Evolutionary conservation across 1,139 yeast species (phyloP).

Genomic region (Candida pseudocylindracea): DNA sequence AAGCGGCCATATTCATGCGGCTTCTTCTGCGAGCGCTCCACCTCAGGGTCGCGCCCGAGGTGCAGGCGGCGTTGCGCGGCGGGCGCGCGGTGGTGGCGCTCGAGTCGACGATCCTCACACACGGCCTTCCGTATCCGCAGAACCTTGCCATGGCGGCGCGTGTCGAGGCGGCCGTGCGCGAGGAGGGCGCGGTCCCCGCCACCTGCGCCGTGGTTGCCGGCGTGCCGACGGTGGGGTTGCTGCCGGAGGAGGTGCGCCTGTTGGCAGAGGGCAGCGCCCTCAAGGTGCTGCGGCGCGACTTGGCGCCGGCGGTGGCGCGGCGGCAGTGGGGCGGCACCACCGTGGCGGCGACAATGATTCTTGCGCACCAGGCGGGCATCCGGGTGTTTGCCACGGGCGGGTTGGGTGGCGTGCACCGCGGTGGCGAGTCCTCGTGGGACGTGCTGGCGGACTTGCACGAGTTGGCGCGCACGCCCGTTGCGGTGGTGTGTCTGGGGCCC

Average conservation of each 20-base stretch:
- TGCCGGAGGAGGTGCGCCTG: constrained; percentile 17
- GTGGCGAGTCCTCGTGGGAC: constrained; percentile 57
- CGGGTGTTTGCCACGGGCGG: constrained; percentile 88
- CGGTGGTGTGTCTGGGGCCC: constrained; percentile 86
- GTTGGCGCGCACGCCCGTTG: constrained; percentile 59
- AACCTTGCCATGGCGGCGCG: constrained; percentile 49
- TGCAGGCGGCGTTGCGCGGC: constrained; percentile 34
- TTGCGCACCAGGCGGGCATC: constrained; percentile 57
- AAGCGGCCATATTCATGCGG: not conserved
- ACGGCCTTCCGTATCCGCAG: constrained; percentile 70
- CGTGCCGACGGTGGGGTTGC: constrained; percentile 45
- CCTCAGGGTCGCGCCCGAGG: constrained; percentile 23
- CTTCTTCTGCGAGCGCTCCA: constrained; percentile 1
- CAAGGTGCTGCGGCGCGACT: constrained; percentile 67
- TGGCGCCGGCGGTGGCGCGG: constrained; percentile 49
- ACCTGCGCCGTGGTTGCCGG: constrained; percentile 68
- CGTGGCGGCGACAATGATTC: constrained; percentile 73
- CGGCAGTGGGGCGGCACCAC: constrained; percentile 68
- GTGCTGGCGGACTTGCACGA: constrained; percentile 78
- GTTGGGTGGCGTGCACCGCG: constrained; percentile 78
- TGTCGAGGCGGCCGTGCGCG: constrained; percentile 41
- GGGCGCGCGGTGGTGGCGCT: constrained; percentile 47
- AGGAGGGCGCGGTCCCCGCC: constrained; percentile 60
- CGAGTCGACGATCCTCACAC: constrained; percentile 77
- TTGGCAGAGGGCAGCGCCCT: constrained; percentile 21